phyloP scores from a whole-genome alignment of 129 eudicot species.

The Pulicaria dysenterica region DNA sequence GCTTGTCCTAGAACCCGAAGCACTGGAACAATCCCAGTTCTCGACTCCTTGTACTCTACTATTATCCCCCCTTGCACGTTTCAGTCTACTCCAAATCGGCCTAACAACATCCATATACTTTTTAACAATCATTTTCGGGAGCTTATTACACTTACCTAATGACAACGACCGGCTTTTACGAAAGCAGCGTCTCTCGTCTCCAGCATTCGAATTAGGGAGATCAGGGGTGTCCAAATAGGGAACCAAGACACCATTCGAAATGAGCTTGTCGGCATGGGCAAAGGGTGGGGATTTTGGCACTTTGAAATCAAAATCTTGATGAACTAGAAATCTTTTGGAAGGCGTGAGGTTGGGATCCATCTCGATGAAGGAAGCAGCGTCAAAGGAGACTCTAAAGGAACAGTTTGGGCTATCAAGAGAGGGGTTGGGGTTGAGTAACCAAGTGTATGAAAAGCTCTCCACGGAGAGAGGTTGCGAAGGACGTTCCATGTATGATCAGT shows the following conservation, averaged over 20 bases:
- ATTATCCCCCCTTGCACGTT: slow-evolving; percentile 42
- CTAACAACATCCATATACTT: slow-evolving; percentile 54
- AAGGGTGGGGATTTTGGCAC: slow-evolving; percentile 51
- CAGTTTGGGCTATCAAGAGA: slow-evolving; percentile 42
- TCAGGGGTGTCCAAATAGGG: slow-evolving; percentile 36
- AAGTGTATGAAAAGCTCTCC: slow-evolving; percentile 81
- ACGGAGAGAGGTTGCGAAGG: slow-evolving; percentile 58
- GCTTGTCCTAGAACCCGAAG: slow-evolving; percentile 53
- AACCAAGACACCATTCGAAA: slow-evolving; percentile 57
- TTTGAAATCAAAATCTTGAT: slow-evolving; percentile 54
- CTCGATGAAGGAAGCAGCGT: slow-evolving; percentile 77
- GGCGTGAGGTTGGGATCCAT: slow-evolving; percentile 86
- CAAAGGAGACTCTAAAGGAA: slow-evolving; percentile 58
- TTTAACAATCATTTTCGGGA: slow-evolving; percentile 51
- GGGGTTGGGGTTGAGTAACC: slow-evolving; percentile 54
- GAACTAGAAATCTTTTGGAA: slow-evolving; percentile 64
- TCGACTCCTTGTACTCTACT: slow-evolving; percentile 41
- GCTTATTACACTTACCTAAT: slow-evolving; percentile 48
- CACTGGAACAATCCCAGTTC: slow-evolving; percentile 37
- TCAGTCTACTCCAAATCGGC: slow-evolving; percentile 47
- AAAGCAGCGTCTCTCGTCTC: slow-evolving; percentile 23
- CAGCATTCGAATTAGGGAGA: slow-evolving; percentile 16
- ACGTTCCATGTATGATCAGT: too few relatives aligned
- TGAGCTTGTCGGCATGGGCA: slow-evolving; percentile 68
- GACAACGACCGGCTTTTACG: slow-evolving; percentile 54